These are phyloP conservation scores for Entomortierella lignicola DNA, from an alignment of 192 early-diverging fungal species.

Conservation along the genomic window DNA sequence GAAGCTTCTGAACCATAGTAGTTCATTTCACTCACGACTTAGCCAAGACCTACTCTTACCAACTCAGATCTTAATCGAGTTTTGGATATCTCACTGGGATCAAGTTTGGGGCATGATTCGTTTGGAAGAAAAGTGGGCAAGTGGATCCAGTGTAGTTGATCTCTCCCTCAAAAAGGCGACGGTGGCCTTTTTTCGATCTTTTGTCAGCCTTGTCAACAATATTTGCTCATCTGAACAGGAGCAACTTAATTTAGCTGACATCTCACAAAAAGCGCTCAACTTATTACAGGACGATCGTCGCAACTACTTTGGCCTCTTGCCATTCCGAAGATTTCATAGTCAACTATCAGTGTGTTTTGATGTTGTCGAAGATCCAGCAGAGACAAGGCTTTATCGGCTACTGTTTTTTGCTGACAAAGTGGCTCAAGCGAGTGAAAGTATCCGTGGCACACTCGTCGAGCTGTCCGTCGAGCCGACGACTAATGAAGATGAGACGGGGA, in stretches of 20 bases:
- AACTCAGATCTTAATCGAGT: constrained; percentile 30
- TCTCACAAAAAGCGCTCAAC: constrained; percentile 21
- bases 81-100: constrained; percentile 52
- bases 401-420: constrained; percentile 36
- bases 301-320: constrained; percentile 29
- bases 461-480: constrained; percentile 16
- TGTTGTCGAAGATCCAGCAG: constrained; percentile 17
- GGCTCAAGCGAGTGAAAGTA: constrained; percentile 41
- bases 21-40: not conserved
- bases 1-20: not conserved
- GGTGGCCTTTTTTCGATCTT: constrained; percentile 35
- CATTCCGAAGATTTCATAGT: constrained; percentile 39
- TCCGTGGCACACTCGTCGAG: constrained; percentile 42
- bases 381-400: constrained; percentile 24
- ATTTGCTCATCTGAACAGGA: not conserved
- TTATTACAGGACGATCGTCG: constrained; percentile 28
- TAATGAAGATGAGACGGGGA: constrained; percentile 3
- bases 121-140: constrained; percentile 45
- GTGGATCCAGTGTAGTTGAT: constrained; percentile 3
- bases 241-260: constrained; percentile 7
- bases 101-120: constrained; percentile 53
- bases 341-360: constrained; percentile 33
- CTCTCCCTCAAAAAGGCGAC: constrained; percentile 29
- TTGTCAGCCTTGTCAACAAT: constrained; percentile 34
- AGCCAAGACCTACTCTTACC: constrained; percentile 19